These are phyloP conservation scores for Chaetothyriales sp. DNA, from an alignment of 2,329 filamentous ascomycete species.

Conservation along the genomic window DNA sequence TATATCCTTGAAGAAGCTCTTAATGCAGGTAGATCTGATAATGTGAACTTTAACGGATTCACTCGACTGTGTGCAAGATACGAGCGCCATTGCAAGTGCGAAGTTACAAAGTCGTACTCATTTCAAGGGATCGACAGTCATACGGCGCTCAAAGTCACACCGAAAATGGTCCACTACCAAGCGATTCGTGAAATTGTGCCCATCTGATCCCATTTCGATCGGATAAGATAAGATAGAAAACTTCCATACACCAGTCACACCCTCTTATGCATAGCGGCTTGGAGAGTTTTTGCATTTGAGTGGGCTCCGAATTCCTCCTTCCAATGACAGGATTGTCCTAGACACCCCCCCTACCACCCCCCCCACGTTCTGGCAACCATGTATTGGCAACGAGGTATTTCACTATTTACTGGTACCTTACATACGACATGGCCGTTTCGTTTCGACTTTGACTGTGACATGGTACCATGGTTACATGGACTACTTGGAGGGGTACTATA, in stretches of 20 bases:
- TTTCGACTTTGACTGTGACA: background rate
- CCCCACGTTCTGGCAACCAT: background rate
- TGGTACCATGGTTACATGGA: background rate
- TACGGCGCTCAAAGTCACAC: too few species aligned
- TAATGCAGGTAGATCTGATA: too few species aligned
- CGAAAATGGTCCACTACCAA: background rate
- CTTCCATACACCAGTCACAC: background rate
- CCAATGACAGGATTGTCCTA: background rate
- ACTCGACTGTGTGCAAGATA: too few species aligned
- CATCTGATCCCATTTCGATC: background rate
- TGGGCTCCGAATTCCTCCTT: background rate
- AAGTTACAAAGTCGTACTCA: too few species aligned
- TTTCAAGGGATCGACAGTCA: too few species aligned
- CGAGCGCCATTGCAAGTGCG: too few species aligned
- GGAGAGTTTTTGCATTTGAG: background rate
- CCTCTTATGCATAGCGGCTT: background rate
- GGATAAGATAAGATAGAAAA: background rate
- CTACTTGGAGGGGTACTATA: background rate
- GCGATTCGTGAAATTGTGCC: too few species aligned
- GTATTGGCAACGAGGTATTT: background rate
- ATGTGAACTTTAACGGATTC: too few species aligned
- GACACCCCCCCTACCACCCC: too few species aligned
- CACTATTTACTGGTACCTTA: background rate
- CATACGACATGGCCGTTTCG: background rate
- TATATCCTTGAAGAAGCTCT: too few species aligned